A percentile compares a stretch with the other conserved stretches of the same genome.
phyloP scores from a whole-genome alignment of 768 basidiomycete genomes.

The Auriscalpium vulgare region DNA sequence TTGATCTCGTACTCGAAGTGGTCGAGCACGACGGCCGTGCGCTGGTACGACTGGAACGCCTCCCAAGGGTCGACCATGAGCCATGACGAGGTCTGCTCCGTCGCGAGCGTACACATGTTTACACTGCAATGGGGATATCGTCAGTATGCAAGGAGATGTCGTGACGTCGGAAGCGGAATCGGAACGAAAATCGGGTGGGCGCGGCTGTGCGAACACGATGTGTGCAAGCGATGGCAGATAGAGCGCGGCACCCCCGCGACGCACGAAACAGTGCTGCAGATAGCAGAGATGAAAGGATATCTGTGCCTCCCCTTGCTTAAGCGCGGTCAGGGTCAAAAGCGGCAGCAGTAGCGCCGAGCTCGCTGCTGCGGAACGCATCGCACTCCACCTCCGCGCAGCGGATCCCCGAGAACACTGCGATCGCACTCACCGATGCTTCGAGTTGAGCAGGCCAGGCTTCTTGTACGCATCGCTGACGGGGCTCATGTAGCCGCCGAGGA shows the following conservation, averaged over 20 bases:
- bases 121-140: conserved; percentile 41
- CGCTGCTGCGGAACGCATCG: too few species aligned
- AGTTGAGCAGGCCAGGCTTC: conserved; percentile 89
- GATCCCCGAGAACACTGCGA: too few species aligned
- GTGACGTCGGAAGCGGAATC: not conserved
- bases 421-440: conserved; percentile 73
- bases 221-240: too few species aligned
- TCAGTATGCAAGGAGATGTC: not conserved
- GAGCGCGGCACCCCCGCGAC: not conserved
- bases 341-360: too few species aligned
- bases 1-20: conserved; percentile 97
- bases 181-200: not conserved
- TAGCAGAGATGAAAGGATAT: not conserved
- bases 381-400: too few species aligned
- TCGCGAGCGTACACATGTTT: conserved; percentile 82
- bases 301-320: too few species aligned
- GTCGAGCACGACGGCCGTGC: conserved; percentile 94
- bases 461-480: conserved; percentile 96
- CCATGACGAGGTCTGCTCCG: conserved; percentile 87
- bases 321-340: too few species aligned
- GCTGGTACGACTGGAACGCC: conserved; percentile 88
- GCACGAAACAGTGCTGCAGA: not conserved
- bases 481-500: conserved; percentile 92
- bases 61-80: conserved; percentile 99
- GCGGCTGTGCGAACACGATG: too few species aligned